phyloP scores from a whole-genome alignment of 805 yeast genomes.

The Candida maesae region DNA sequence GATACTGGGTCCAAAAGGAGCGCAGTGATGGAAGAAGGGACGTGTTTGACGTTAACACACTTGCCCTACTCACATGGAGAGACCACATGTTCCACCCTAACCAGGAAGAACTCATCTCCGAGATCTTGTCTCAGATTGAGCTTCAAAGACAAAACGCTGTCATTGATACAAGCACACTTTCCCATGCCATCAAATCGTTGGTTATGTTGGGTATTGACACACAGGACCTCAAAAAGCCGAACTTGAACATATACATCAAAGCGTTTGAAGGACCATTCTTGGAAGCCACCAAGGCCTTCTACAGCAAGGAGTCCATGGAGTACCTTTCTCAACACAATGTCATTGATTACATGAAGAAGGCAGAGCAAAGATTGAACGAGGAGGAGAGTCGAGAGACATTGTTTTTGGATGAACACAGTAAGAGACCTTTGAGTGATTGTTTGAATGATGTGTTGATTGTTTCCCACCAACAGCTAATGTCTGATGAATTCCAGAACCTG shows the following conservation, averaged over 20 bases:
- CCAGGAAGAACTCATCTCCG: conserved; percentile 54
- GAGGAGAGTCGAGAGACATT: conserved; percentile 76
- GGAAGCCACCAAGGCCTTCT: conserved; percentile 63
- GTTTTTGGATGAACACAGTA: conserved; percentile 83
- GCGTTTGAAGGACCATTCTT: conserved; percentile 77
- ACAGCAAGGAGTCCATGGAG: conserved; percentile 60
- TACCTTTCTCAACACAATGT: conserved; percentile 74
- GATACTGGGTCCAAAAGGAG: conserved; percentile 97
- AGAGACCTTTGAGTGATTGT: conserved; percentile 68
- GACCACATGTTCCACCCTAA: conserved; percentile 71
- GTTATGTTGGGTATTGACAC: conserved; percentile 88
- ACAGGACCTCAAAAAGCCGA: conserved; percentile 82
- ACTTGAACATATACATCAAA: conserved; percentile 74
- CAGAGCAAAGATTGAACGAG: conserved; percentile 76
- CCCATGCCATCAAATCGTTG: conserved; percentile 78
- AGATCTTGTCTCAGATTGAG: conserved; percentile 72
- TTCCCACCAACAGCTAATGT: conserved; percentile 71
- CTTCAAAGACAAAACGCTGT: conserved; percentile 75
- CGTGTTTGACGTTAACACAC: conserved; percentile 85
- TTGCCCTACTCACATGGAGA: conserved; percentile 87
- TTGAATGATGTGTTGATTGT: conserved; percentile 75
- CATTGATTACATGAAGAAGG: conserved; percentile 85
- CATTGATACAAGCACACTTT: conserved; percentile 61
- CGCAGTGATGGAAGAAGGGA: conserved; percentile 89
- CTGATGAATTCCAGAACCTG: conserved; percentile 70